Evolutionary conservation across 805 yeast species (phyloP).

Genomic region (Kodamaea leandrae): DNA sequence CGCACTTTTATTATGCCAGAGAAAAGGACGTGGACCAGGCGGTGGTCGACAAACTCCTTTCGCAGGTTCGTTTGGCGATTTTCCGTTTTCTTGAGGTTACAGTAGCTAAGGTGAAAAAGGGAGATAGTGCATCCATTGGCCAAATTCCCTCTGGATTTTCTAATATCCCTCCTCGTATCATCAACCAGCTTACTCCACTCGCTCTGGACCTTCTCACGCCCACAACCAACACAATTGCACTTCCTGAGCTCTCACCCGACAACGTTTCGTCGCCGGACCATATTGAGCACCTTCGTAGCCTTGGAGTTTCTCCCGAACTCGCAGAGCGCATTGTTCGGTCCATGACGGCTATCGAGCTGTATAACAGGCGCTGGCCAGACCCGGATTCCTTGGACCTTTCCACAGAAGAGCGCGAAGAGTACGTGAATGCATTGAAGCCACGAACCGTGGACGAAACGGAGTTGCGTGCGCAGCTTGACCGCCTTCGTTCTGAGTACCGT

Average conservation of each 20-base stretch:
- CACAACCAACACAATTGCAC: background rate
- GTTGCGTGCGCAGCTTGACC: background rate
- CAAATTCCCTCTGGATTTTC: too few species aligned
- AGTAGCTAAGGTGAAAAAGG: background rate
- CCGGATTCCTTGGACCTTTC: slow-evolving; percentile 1
- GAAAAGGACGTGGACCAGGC: slow-evolving; percentile 4
- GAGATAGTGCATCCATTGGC: background rate
- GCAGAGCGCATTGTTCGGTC: slow-evolving; percentile 2
- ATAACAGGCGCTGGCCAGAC: slow-evolving; percentile 4
- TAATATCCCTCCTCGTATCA: slow-evolving; percentile 4
- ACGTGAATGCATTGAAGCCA: background rate
- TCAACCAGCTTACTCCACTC: slow-evolving; percentile 4
- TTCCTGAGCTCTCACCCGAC: background rate
- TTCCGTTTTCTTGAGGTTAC: background rate
- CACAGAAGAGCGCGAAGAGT: background rate
- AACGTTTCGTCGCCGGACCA: slow-evolving; percentile 19
- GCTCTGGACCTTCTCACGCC: background rate
- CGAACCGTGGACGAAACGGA: background rate
- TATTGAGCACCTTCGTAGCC: background rate
- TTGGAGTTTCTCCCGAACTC: slow-evolving; percentile 1
- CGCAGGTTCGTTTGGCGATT: background rate
- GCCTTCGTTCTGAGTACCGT: background rate
- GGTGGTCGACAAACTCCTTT: background rate
- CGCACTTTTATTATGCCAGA: slow-evolving; percentile 20
- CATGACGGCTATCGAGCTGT: slow-evolving; percentile 3